Evolutionary conservation across 164 flowering plant species (phyloP).

Genomic region (Chimonanthus praecox): DNA sequence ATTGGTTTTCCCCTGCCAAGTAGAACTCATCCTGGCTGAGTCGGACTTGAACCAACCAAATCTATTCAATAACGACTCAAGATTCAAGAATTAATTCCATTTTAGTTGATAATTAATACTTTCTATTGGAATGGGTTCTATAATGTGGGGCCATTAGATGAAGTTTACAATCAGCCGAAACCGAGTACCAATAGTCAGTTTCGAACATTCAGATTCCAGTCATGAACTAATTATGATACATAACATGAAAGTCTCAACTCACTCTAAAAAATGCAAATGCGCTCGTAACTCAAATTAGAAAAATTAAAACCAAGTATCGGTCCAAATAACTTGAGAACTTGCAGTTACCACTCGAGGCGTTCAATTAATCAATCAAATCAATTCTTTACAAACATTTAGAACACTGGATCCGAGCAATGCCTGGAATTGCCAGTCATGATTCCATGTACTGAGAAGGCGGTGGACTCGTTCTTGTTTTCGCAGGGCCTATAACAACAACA

Average conservation of each 20-base stretch:
- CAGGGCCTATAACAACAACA: slow-evolving; percentile 49
- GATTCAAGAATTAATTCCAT: too few relatives aligned
- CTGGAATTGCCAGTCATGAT: slow-evolving; percentile 20
- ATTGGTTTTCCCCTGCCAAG: too few relatives aligned
- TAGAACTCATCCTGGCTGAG: too few relatives aligned
- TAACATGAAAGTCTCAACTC: background rate
- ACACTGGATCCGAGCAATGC: background rate
- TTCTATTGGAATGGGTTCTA: too few relatives aligned
- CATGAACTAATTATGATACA: slow-evolving; percentile 1
- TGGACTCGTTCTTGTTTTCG: slow-evolving; percentile 75
- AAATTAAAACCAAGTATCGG: slow-evolving; percentile 3
- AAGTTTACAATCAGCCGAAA: too few relatives aligned
- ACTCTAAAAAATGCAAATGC: background rate
- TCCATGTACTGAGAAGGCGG: slow-evolving; percentile 84
- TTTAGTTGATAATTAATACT: too few relatives aligned
- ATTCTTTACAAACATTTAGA: background rate
- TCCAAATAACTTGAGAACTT: slow-evolving; percentile 12
- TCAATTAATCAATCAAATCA: background rate
- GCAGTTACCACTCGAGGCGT: slow-evolving; percentile 5
- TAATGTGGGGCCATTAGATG: too few relatives aligned
- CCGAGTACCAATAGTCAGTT: background rate
- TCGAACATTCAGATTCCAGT: background rate
- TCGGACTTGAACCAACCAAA: too few relatives aligned
- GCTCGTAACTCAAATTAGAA: background rate
- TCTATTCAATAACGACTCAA: too few relatives aligned